Evolutionary conservation across 2,329 filamentous ascomycete genomes (phyloP), one percentile per base, ranked within the genome.

Genomic region (Helicocarpus griseus): DNA sequence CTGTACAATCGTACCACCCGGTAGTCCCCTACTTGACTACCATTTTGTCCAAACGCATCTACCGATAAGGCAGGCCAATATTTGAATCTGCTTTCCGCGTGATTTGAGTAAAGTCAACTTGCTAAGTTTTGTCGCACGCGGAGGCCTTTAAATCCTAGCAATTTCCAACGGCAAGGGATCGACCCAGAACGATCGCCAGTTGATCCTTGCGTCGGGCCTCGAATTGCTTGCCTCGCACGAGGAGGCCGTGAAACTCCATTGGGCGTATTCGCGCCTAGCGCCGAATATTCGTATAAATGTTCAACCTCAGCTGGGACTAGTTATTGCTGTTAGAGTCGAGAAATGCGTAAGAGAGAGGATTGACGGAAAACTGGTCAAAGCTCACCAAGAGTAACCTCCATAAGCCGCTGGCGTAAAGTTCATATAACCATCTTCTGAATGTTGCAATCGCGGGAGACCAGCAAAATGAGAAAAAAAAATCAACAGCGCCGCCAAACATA

Each of bases 381-480:
- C 45, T 47, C 24, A 47, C 45, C 21, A 47, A 17, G 45, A 47
- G 31, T 4, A 47, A 26, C 36, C 13, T 26, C 13, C 45, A 2
- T 38, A 36, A 17, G n/a, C 31, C 21, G 45, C 9, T 36, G 19
- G 29, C 36, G 21, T 47, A 47, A 48, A 33, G 35, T 33, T 36
- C 50, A 41, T 48, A 48, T 33, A 52, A 35, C 46, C 50, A 41
- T 31, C 36, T 49, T 48, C 29, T 41, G 46, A 47, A 28, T 41
- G 47, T 49, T 41, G 47, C 47, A 53, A 49, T 39, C 51, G 50
- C 28, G 33, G 31, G 24, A 49, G 51, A 41, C 51, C 46, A 38
- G 51, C n/a, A 49, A 44, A 39, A 44, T 11, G 14, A 33, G 26
- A 13, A 6, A 19, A 40, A 49, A 49, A 49, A 31, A 49, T 41